Evolutionary conservation across 495 filamentous ascomycete species (phyloP).

Genomic region (Talaromyces stipitatus): DNA sequence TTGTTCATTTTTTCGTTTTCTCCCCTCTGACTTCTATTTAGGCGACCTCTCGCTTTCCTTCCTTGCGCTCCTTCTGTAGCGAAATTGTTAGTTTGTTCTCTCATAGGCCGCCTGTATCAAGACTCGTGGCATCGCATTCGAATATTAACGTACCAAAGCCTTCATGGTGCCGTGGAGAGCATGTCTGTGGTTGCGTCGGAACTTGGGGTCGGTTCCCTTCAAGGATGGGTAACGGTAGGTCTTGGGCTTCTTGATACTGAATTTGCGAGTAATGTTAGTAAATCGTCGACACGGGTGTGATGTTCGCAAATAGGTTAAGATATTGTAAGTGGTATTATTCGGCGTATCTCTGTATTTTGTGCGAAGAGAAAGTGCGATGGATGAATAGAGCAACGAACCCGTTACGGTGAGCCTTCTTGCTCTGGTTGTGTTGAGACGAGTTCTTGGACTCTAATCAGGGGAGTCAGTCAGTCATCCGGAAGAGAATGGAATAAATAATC

Average conservation of each 20-base stretch:
- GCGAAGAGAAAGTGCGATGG: background rate
- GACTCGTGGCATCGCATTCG: too few species aligned
- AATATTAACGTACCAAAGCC: slow-evolving; percentile 86
- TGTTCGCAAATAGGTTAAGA: too few species aligned
- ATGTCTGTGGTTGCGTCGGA: slow-evolving; percentile 98
- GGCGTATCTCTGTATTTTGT: background rate
- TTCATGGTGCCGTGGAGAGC: slow-evolving; percentile 97
- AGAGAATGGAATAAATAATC: background rate
- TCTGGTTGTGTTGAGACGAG: slow-evolving; percentile 96
- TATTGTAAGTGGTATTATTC: background rate
- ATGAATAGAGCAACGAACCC: slow-evolving; percentile 56
- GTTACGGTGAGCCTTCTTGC: slow-evolving; percentile 94
- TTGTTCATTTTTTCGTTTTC: background rate
- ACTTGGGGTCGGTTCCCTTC: slow-evolving; percentile 98
- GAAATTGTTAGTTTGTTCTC: slow-evolving; percentile 35
- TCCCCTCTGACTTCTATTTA: slow-evolving; percentile 40
- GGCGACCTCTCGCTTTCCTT: slow-evolving; percentile 90
- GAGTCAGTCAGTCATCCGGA: slow-evolving; percentile 9
- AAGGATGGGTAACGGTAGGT: slow-evolving; percentile 97
- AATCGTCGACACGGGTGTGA: too few species aligned
- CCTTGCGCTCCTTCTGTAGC: slow-evolving; percentile 89
- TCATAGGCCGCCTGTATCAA: too few species aligned
- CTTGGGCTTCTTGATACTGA: slow-evolving; percentile 99
- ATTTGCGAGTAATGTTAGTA: background rate
- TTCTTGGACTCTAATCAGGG: slow-evolving; percentile 83